Evolutionary conservation across 306 rosid genomes (phyloP).

Genomic region (Lathyrus sativus): DNA sequence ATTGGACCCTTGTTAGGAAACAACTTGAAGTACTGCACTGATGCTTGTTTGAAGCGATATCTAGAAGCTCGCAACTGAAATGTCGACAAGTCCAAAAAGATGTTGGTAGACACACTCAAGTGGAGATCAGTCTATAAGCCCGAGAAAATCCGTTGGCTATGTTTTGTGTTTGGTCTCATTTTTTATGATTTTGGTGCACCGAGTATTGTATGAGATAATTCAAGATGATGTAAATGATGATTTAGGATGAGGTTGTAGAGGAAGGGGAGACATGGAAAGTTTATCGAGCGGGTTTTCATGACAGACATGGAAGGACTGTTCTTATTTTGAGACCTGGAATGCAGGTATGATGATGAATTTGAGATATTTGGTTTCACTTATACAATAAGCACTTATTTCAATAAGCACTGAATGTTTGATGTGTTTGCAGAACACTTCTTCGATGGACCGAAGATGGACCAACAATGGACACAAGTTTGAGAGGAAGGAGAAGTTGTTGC

Average conservation of each 20-base stretch:
- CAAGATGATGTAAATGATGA: constrained; percentile 18
- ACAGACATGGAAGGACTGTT: too few species aligned
- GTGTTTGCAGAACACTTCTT: too few species aligned
- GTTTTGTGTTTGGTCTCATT: constrained; percentile 44
- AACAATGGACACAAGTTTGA: too few species aligned
- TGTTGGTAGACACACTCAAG: constrained; percentile 72
- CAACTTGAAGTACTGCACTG: constrained; percentile 61
- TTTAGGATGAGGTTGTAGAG: constrained; percentile 47
- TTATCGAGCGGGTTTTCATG: constrained; percentile 75
- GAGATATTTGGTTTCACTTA: too few species aligned
- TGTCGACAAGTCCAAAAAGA: too few species aligned
- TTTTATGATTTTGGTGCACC: constrained; percentile 19
- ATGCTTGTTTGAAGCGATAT: constrained; percentile 74
- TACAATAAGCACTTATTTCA: too few species aligned
- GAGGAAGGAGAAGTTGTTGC: too few species aligned
- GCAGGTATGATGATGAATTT: too few species aligned
- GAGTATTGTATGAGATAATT: constrained; percentile 28
- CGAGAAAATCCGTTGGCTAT: constrained; percentile 91
- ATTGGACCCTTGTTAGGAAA: constrained; percentile 72
- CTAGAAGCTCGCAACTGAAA: constrained; percentile 86
- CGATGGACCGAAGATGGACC: too few species aligned
- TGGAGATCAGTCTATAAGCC: constrained; percentile 85
- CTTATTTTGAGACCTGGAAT: too few species aligned
- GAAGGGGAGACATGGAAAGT: constrained; percentile 72
- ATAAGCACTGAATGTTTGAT: too few species aligned